Base-by-base conservation (phyloP, 768 basidiomycete genomes). In the Boletus rufocinnamomeus region DNA sequence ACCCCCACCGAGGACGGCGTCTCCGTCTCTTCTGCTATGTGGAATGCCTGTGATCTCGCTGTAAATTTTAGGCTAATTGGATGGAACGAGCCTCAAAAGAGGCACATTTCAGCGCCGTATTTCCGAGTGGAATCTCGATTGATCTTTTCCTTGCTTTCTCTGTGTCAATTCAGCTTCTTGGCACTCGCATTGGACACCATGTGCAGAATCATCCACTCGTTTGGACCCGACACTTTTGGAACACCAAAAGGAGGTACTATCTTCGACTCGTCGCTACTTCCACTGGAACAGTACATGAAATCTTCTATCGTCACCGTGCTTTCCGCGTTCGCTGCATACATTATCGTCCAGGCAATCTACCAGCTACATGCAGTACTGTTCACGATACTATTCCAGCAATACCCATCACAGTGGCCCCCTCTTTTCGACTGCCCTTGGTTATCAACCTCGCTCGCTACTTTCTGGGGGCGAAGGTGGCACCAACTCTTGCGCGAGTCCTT, bases 381-480 rank as follows among this genome's bases (percentile, higher is more conserved):
- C 35, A 71, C 83, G 34, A 48, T 76, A 38, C 49, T 85, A 27
- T 77, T 87, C 45, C 64, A 67, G 25, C 84, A 87, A 66, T 60
- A 74, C 49, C 79, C 80, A 0, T 74, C 72, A 0, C 76, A 83
- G 50, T 89, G 86, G 86, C 88, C 88, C 0, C 87, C 85, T 2
- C 57, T 84, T 23, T 87, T 88, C 67, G 74, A 82, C 54, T 51
- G 71, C 8, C 88, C 88, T 5, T 89, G 82, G 80, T 43, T 67
- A 13, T 68, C 84, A 0, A 83, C 82, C 3, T 88, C 86, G 5
- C 70, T 90, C 23, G 69, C 74, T 40, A 79, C 84, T 23, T 82
- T 86, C 57, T 90, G 88, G 89, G 75, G 79, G 4, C 68, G 60
- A 54, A 72, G 80, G n/a, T 90, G 89, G 88, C 88, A 90, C 62